phyloP scores from a whole-genome alignment of 2,329 filamentous ascomycete species.

The Colletotrichum sp. region DNA sequence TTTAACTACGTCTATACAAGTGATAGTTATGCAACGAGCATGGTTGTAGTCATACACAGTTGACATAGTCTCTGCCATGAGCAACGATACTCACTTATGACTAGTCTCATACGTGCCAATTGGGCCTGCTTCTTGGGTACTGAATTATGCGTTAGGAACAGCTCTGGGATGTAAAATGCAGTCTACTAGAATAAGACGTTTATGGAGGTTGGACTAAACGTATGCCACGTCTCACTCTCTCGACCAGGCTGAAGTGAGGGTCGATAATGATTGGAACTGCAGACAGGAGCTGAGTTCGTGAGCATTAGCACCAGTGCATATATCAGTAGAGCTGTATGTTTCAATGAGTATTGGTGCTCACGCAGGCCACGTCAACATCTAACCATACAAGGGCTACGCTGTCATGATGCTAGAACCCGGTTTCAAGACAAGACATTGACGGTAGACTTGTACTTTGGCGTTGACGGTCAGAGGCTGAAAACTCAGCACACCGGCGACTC shows the following conservation, averaged over 20 bases:
- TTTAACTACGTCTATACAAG: rapidly evolving
- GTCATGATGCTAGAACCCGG: not conserved
- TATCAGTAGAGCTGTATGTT: not conserved
- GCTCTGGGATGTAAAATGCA: too few species aligned
- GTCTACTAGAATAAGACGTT: too few species aligned
- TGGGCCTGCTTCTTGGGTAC: rapidly evolving
- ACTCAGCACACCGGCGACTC: rapidly evolving
- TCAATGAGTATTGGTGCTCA: not conserved
- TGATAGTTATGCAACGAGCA: not conserved
- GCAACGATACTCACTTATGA: not conserved
- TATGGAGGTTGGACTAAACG: too few species aligned
- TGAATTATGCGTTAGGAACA: not conserved
- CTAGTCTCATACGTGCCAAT: rapidly evolving
- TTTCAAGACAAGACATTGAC: not conserved
- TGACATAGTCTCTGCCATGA: not conserved
- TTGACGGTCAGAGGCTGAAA: not conserved
- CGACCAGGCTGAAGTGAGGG: rapidly evolving
- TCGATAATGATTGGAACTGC: too few species aligned
- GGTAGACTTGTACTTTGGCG: not conserved
- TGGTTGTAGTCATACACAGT: not conserved
- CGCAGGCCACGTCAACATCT: not conserved
- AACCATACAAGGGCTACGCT: not conserved
- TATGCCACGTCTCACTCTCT: rapidly evolving
- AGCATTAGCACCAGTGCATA: not conserved
- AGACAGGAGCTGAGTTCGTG: not conserved